Evolutionary conservation across 768 basidiomycete species (phyloP), one percentile per base, ranked within the genome.

Genomic region (Termitomyces sp.): DNA sequence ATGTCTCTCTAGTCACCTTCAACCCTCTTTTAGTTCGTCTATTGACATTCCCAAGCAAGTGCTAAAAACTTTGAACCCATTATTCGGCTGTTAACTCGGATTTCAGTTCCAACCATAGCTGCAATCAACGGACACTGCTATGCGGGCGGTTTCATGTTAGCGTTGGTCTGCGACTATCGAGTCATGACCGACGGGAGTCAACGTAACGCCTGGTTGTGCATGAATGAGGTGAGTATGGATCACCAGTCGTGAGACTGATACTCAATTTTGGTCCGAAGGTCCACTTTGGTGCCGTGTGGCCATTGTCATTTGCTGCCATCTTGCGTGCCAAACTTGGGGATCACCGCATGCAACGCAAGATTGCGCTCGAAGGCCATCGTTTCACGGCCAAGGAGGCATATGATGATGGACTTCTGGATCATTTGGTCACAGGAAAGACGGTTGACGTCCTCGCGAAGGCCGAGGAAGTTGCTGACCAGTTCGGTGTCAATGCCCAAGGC

Each of bases 101-200:
- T 33, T 16, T 14, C 61, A 93, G 91, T 93, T 52, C 89, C 91
- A 1, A 86, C 82, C 18, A 80, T 93, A 61, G 87, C 89, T 49
- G 89, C 89, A 2, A 84, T 92, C 65, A 91, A 92, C 64, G 91
- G 90, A 0, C 92, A 94, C 67, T 88, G 87, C 63, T 96, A 89
- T 71, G 95, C 93, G 5, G 95, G 81, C 12, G 93, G 85, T 14
- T 83, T 92, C 67, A 85, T 92, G 71, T 74, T 95, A 14, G 81
- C 93, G 2, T 72, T 97, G 51, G 82, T 80, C 4, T 95, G 92
- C 69, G 94, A 97, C 71, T 95, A 91, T 73, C 84, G 94, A 43
- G 80, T 96, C 57, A 94, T 95, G 87, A 91, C 85, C 14, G 87
- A 91, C 63, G 93, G 88, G 16, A 86, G 77, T 66, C 82, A 80